A percentile compares a stretch with the other conserved stretches of the same genome.
Evolutionary conservation across 2,329 filamentous ascomycete genomes (phyloP).

Genomic region (Botrytis porri): DNA sequence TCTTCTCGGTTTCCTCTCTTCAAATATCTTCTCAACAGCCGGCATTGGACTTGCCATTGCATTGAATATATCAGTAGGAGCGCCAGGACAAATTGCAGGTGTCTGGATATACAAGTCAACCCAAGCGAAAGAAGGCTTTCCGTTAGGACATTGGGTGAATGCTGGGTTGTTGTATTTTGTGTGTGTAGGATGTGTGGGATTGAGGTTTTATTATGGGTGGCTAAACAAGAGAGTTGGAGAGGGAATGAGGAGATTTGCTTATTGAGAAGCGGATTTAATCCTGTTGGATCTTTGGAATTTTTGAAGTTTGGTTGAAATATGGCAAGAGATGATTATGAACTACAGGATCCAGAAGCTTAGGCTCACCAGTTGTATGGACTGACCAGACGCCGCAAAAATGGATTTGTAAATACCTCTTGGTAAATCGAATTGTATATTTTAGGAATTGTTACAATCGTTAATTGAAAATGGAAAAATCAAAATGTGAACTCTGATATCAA

Average conservation of each 20-base stretch:
- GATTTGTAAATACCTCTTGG: too few relatives aligned
- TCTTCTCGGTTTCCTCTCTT: constrained; percentile 42
- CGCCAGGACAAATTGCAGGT: constrained; percentile 67
- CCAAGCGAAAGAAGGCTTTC: constrained; percentile 60
- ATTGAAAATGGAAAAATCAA: too few relatives aligned
- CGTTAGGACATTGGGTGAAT: constrained; percentile 68
- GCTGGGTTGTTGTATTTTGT: constrained; percentile 59
- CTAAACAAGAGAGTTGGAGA: constrained; percentile 39
- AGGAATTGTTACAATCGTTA: too few relatives aligned
- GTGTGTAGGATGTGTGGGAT: constrained; percentile 49
- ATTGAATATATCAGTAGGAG: constrained; percentile 65
- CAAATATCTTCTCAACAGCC: constrained; percentile 62
- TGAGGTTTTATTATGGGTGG: constrained; percentile 56
- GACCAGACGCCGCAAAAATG: too few relatives aligned
- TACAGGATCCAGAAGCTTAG: neutral
- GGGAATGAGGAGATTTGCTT: constrained; percentile 2
- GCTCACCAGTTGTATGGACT: neutral
- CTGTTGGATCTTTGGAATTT: neutral
- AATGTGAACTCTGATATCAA: too few relatives aligned
- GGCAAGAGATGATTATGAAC: neutral
- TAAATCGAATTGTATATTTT: too few relatives aligned
- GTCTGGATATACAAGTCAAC: constrained; percentile 71
- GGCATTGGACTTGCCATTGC: constrained; percentile 67
- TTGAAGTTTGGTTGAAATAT: neutral
- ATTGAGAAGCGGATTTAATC: neutral